Percentiles rank a stretch among this genome's conserved stretches.
phyloP scores from a whole-genome alignment of 1,139 yeast genomes.

The Hemisphaericaspora lyxosophila region DNA sequence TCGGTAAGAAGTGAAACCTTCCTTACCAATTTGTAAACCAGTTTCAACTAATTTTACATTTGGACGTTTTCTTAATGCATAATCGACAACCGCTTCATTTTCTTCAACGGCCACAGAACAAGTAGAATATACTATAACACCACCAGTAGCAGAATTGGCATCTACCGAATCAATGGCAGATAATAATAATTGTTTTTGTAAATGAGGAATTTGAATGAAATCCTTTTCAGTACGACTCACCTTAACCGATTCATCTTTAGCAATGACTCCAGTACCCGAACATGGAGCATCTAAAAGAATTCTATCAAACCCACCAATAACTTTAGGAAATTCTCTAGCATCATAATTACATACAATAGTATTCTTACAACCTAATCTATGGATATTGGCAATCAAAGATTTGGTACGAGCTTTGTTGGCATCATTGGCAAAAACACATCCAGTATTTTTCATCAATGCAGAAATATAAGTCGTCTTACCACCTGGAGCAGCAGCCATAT shows the following conservation, averaged over 20 bases:
- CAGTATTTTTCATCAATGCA: constrained; percentile 97
- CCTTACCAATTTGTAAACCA: constrained; percentile 92
- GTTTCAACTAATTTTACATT: constrained; percentile 93
- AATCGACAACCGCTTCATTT: constrained; percentile 98
- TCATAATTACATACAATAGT: constrained; percentile 97
- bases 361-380: constrained; percentile 93
- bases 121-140: constrained; percentile 92
- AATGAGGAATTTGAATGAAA: constrained; percentile 92
- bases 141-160: constrained; percentile 88
- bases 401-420: constrained; percentile 95
- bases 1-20: constrained; percentile 89
- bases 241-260: constrained; percentile 95
- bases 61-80: constrained; percentile 93
- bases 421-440: constrained; percentile 96
- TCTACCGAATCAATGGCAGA: constrained; percentile 98
- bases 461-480: constrained; percentile 97
- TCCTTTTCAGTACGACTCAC: constrained; percentile 94
- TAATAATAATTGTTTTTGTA: constrained; percentile 88
- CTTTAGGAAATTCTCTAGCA: constrained; percentile 98
- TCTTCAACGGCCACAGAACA: constrained; percentile 99
- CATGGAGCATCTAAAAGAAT: constrained; percentile 97
- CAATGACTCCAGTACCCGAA: constrained; percentile 99
- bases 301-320: constrained; percentile 97
- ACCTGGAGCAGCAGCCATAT: constrained; percentile 99
- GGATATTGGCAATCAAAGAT: constrained; percentile 94